Evolutionary conservation across 176 grass and related monocot species (phyloP), one percentile per base, ranked within the genome.

Genomic region (Puya raimondii): DNA sequence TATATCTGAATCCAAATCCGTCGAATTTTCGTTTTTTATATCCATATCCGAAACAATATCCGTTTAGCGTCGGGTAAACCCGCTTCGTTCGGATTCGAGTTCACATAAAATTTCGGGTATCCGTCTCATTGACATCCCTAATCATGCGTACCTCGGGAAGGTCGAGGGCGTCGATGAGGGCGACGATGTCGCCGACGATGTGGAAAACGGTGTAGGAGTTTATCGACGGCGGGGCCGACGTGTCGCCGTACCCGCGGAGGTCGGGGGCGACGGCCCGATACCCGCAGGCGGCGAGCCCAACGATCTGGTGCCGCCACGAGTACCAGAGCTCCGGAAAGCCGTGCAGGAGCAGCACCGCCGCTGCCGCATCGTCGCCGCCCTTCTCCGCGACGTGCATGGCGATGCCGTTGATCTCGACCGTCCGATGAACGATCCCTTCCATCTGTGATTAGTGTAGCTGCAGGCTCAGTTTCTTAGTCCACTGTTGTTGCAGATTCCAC

Each of bases 321-420:
- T 86, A 88, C 87, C 91, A 96, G 10, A 96, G 79, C 70, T 96
- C 91, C 23, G 91, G 87, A 79, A 96, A 96, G 59, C 91, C 87
- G 68, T 95, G 91, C 61, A 95, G 42, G 69, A 95, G 73, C 6
- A 95, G 75, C 81, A 95, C 3, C 27, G 2, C 27, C 27, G 27
- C 72, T 0, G 68, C 73, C 53, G 57, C 53, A 3, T 4, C 29
- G 3, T 50, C 22, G 22, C 18, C 18, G 12, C 51, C 75, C 16
- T 17, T 80, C 72, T 93, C 90, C 0, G 90, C 83, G 8, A 93
- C 80, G 71, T 93, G 90, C 77, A 93, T 84, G 53, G 80, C 64
- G 64, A 93, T 93, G 29, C 86, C 86, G 71, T 89, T 89, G 63
- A 68, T 83, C 59, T 86, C 86, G 22, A 89, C 69, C 49, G 54